Conservation (phyloP, 148 eudicot genomes). For the Chenopodium quinoa region DNA sequence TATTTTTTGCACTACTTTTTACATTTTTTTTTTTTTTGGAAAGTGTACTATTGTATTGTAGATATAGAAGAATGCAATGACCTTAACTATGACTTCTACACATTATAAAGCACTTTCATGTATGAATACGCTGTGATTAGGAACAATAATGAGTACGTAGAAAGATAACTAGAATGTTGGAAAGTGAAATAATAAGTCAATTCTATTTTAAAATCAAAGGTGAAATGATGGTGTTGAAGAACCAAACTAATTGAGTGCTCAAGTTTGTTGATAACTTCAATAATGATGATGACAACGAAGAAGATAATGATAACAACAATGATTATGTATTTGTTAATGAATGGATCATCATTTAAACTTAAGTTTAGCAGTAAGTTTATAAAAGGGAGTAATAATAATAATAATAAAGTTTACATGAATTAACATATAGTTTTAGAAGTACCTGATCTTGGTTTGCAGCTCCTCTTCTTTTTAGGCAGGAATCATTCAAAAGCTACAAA, state of each 20-base stretch:
- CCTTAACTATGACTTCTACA: neutral
- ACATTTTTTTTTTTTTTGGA: too few species aligned
- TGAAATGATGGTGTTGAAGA: constrained; percentile 21
- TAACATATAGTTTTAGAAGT: neutral
- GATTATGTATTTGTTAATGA: constrained; percentile 19
- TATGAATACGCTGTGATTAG: neutral
- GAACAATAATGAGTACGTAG: constrained; percentile 1
- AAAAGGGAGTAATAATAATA: neutral
- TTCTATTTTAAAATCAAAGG: neutral
- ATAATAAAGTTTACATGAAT: neutral
- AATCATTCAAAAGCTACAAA: constrained; percentile 48
- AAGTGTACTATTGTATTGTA: too few species aligned
- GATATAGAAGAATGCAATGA: too few species aligned
- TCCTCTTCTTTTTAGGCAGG: constrained; percentile 50
- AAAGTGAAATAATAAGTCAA: constrained; percentile 9
- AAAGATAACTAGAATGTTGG: constrained; percentile 4
- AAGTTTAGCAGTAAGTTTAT: neutral
- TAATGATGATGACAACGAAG: constrained; percentile 19
- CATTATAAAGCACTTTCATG: neutral
- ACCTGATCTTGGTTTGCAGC: constrained; percentile 37
- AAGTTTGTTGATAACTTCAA: constrained; percentile 3
- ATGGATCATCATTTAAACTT: constrained; percentile 14
- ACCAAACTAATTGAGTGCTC: constrained; percentile 14
- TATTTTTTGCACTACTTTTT: too few species aligned
- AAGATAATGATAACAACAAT: constrained; percentile 22